Percentiles rank a stretch among this genome's conserved stretches.
These are phyloP conservation scores for Coemansia furcata DNA, from an alignment of 192 early-diverging fungal species.

Conservation along the genomic window DNA sequence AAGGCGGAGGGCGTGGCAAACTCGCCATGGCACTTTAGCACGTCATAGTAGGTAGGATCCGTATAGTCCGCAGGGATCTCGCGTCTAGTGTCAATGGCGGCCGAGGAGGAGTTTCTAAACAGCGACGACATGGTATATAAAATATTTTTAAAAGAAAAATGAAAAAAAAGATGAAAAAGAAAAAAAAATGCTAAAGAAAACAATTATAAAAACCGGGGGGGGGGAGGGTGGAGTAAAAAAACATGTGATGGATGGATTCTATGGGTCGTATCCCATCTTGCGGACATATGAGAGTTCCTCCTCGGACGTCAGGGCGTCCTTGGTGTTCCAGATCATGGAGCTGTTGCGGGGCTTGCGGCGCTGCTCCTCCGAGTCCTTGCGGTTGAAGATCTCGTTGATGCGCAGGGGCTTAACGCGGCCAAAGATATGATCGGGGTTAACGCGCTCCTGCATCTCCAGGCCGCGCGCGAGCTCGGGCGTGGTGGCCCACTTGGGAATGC, in stretches of 20 bases:
- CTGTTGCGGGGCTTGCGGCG: slow-evolving; percentile 46
- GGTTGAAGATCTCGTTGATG: slow-evolving; percentile 51
- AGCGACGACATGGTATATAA: slow-evolving; percentile 13
- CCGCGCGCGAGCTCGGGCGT: slow-evolving; percentile 50
- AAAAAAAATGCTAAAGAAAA: background rate
- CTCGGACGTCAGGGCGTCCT: slow-evolving; percentile 41
- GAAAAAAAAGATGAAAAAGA: background rate
- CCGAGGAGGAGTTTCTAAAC: slow-evolving; percentile 23
- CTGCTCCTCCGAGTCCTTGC: slow-evolving; percentile 10
- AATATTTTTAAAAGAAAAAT: background rate
- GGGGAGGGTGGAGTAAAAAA: background rate
- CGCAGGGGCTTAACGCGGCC: slow-evolving; percentile 45
- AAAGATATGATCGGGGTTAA: slow-evolving; percentile 54
- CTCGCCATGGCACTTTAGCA: slow-evolving; percentile 40
- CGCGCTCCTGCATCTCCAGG: slow-evolving; percentile 30
- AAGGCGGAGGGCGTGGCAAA: slow-evolving; percentile 36
- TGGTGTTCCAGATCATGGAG: slow-evolving; percentile 54
- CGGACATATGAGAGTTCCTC: slow-evolving; percentile 52
- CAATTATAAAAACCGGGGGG: background rate
- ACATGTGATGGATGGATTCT: background rate
- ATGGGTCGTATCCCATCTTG: slow-evolving; percentile 49
- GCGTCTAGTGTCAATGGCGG: background rate
- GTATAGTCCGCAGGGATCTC: no score
- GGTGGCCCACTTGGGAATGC: slow-evolving; percentile 49
- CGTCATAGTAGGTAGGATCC: slow-evolving; percentile 47